phyloP scores from a whole-genome alignment of 2,329 filamentous ascomycete genomes.

The Colletotrichum sp. region DNA sequence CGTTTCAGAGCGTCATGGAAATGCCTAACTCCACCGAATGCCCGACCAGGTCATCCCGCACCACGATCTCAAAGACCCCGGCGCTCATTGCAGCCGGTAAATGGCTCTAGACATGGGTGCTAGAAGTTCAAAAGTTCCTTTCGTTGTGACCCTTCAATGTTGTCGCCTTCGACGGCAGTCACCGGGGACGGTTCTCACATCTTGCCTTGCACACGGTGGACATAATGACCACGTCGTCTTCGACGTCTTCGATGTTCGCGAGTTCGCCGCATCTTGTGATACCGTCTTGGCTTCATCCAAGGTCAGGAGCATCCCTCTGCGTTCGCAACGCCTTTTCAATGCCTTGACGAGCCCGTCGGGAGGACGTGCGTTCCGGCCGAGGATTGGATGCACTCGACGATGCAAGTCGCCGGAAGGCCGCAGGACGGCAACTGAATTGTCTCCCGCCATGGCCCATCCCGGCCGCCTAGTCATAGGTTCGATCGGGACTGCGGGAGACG shows the following conservation, averaged over 20 bases:
- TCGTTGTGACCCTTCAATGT: slow-evolving; percentile 54
- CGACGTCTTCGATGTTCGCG: slow-evolving; percentile 51
- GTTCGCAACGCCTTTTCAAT: slow-evolving; percentile 59
- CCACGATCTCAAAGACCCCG: slow-evolving; percentile 67
- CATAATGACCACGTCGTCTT: slow-evolving; percentile 62
- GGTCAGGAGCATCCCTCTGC: slow-evolving; percentile 64
- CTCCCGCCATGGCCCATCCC: slow-evolving; percentile 63
- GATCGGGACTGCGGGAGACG: slow-evolving; percentile 61
- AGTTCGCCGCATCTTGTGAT: slow-evolving; percentile 62
- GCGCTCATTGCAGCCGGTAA: slow-evolving; percentile 63
- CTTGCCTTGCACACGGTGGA: slow-evolving; percentile 63
- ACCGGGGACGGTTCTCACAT: slow-evolving; percentile 64
- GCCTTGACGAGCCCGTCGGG: slow-evolving; percentile 60
- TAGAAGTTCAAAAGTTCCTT: slow-evolving; percentile 61
- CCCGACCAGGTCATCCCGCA: slow-evolving; percentile 57
- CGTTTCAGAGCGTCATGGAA: slow-evolving; percentile 51
- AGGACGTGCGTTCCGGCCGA: slow-evolving; percentile 65
- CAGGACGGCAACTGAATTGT: slow-evolving; percentile 64
- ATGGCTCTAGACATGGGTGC: slow-evolving; percentile 68
- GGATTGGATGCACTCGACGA: slow-evolving; percentile 67
- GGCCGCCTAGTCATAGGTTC: slow-evolving; percentile 65
- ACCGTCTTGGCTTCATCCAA: slow-evolving; percentile 68
- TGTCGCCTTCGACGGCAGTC: slow-evolving; percentile 59
- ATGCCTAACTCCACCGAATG: slow-evolving; percentile 44
- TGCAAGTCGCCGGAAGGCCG: slow-evolving; percentile 67